Percentiles rank a stretch among this genome's conserved stretches.
phyloP scores from a whole-genome alignment of 2,329 filamentous ascomycete species.

The Metarhizium robertsii region DNA sequence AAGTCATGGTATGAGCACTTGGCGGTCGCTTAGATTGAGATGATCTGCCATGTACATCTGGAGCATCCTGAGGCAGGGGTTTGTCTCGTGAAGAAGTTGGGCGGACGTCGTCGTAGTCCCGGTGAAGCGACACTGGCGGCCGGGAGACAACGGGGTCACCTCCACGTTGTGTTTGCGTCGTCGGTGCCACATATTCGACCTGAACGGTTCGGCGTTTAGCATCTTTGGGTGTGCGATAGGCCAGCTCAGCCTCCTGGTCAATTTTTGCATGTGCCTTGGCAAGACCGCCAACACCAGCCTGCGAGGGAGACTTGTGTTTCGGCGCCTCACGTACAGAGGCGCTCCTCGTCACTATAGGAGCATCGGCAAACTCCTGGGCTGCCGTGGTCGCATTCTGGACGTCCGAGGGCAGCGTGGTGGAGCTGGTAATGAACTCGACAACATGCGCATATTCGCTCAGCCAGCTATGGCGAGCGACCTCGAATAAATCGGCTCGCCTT shows the following conservation, averaged over 20 bases:
- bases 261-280: conserved; percentile 66
- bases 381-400: conserved; percentile 71
- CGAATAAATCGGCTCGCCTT: conserved; percentile 90
- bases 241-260: conserved; percentile 52
- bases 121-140: conserved; percentile 18
- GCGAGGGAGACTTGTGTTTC: conserved; percentile 51
- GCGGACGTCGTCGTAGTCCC: conserved; percentile 32
- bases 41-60: conserved; percentile 33
- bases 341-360: conserved; percentile 64
- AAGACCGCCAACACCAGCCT: conserved; percentile 50
- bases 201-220: conserved; percentile 91
- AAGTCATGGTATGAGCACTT: conserved; percentile 32
- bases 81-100: conserved; percentile 39
- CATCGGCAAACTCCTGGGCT: conserved; percentile 44
- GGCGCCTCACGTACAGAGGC: conserved; percentile 83
- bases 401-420: conserved; percentile 77
- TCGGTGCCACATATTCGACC: conserved; percentile 92
- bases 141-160: conserved; percentile 18
- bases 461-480: conserved; percentile 97
- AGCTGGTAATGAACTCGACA: conserved; percentile 94
- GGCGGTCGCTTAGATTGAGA: conserved; percentile 33
- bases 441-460: conserved; percentile 94
- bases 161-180: conserved; percentile 74
- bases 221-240: conserved; percentile 61
- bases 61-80: conserved; percentile 49